Percentiles rank a stretch among this genome's conserved stretches.
Conservation (phyloP, 2,329 filamentous ascomycete genomes). For the Fusarium piperis region DNA sequence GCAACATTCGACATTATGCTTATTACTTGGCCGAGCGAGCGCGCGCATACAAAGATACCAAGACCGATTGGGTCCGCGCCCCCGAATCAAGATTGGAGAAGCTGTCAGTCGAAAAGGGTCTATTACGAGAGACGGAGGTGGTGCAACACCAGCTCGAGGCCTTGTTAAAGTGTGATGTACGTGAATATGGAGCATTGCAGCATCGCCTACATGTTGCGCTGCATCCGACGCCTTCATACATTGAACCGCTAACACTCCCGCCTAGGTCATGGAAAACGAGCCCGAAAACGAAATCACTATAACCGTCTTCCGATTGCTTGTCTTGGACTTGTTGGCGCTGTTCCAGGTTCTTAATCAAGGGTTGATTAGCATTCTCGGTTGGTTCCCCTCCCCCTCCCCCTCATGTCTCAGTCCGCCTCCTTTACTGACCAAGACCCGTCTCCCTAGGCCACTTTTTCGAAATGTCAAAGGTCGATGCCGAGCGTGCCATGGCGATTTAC, state of each 20-base stretch:
- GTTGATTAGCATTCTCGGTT: slow-evolving; percentile 95
- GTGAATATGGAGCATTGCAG: slow-evolving; percentile 45
- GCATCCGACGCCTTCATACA: background rate
- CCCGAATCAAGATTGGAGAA: slow-evolving; percentile 86
- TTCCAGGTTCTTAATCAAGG: slow-evolving; percentile 98
- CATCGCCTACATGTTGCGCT: background rate
- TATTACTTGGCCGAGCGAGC: slow-evolving; percentile 87
- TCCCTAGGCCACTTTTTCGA: slow-evolving; percentile 91
- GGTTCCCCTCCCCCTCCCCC: slow-evolving; percentile 41
- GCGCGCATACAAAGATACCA: slow-evolving; percentile 83
- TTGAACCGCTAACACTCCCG: slow-evolving; percentile 7
- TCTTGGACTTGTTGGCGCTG: slow-evolving; percentile 86
- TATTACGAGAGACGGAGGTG: slow-evolving; percentile 89
- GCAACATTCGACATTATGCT: slow-evolving; percentile 92
- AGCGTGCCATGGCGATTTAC: slow-evolving; percentile 91
- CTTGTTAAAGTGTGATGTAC: slow-evolving; percentile 87
- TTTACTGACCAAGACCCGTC: slow-evolving; percentile 36
- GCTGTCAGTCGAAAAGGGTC: slow-evolving; percentile 88
- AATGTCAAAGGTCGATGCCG: slow-evolving; percentile 93
- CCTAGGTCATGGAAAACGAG: slow-evolving; percentile 83
- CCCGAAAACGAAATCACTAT: slow-evolving; percentile 97
- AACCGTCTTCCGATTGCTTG: slow-evolving; percentile 90
- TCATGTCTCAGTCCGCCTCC: slow-evolving; percentile 11
- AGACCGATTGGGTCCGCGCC: slow-evolving; percentile 87
- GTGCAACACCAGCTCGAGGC: slow-evolving; percentile 90